Conservation (phyloP, 2,329 filamentous ascomycete genomes). For the Apiospora arundinis region DNA sequence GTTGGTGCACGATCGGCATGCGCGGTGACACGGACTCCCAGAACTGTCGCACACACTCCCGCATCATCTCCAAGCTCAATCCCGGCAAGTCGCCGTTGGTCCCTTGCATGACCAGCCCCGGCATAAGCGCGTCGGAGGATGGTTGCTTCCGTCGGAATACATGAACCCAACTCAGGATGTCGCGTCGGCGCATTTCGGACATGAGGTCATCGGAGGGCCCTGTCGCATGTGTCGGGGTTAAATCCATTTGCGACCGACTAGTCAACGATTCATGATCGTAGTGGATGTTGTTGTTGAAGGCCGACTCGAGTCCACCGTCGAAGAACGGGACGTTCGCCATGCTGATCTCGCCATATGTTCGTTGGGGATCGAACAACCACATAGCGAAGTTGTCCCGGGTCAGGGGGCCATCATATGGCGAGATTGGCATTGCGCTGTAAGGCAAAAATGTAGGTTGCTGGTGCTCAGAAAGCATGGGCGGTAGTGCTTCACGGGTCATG, state of each 20-base stretch:
- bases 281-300: conserved; percentile 57
- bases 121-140: conserved; percentile 31
- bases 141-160: conserved; percentile 52
- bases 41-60: conserved; percentile 83
- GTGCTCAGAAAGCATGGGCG: conserved; percentile 24
- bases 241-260: conserved; percentile 53
- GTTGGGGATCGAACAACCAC: conserved; percentile 58
- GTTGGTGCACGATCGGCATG: conserved; percentile 85
- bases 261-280: conserved; percentile 59
- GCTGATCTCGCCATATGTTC: conserved; percentile 49
- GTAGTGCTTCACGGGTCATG: conserved; percentile 37
- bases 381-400: conserved; percentile 53
- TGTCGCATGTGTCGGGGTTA: conserved; percentile 47
- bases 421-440: conserved; percentile 40
- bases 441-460: conserved; percentile 33
- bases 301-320: conserved; percentile 57
- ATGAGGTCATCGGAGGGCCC: conserved; percentile 52
- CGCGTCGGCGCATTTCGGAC: conserved; percentile 51
- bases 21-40: conserved; percentile 88
- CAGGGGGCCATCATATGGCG: conserved; percentile 42
- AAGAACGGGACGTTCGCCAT: conserved; percentile 53
- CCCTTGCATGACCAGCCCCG: conserved; percentile 40
- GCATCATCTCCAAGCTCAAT: conserved; percentile 80
- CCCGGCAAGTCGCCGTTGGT: conserved; percentile 50
- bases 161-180: conserved; percentile 51